Evolutionary conservation across 768 basidiomycete species (phyloP).

Genomic region (Boletus pseudopeckii): DNA sequence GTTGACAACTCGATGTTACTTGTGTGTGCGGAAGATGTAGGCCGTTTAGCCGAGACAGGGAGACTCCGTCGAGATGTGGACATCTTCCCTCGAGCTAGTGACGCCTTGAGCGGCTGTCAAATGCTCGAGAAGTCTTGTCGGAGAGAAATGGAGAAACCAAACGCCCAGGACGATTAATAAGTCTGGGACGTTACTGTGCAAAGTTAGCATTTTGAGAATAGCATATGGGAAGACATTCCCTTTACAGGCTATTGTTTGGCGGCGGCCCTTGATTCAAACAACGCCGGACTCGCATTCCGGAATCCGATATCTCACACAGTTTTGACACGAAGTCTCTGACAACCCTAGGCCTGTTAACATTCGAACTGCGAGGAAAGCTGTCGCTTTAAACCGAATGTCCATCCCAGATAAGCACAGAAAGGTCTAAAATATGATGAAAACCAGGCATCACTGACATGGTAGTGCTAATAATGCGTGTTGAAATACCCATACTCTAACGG

Average conservation of each 20-base stretch:
- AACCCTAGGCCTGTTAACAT: no score
- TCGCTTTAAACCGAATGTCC: background rate
- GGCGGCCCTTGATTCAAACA: constrained; percentile 13
- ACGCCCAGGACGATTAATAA: background rate
- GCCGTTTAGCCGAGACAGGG: constrained; percentile 18
- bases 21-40: constrained; percentile 3
- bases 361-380: background rate
- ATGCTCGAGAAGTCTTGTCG: background rate
- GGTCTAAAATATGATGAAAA: background rate
- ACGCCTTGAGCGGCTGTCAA: background rate
- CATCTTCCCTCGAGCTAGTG: constrained; percentile 15
- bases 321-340: background rate
- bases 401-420: background rate
- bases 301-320: background rate
- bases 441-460: constrained; percentile 15
- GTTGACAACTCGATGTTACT: constrained; percentile 15
- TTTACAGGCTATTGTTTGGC: constrained; percentile 17
- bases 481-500: background rate
- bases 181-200: background rate
- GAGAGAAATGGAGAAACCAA: background rate
- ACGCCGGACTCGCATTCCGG: constrained; percentile 1
- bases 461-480: background rate
- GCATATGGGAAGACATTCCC: constrained; percentile 16
- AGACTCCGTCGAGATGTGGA: constrained; percentile 28
- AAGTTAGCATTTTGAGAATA: background rate